These are phyloP conservation scores for Talaromyces thailandensis DNA, from an alignment of 495 filamentous ascomycete species.

Conservation along the genomic window DNA sequence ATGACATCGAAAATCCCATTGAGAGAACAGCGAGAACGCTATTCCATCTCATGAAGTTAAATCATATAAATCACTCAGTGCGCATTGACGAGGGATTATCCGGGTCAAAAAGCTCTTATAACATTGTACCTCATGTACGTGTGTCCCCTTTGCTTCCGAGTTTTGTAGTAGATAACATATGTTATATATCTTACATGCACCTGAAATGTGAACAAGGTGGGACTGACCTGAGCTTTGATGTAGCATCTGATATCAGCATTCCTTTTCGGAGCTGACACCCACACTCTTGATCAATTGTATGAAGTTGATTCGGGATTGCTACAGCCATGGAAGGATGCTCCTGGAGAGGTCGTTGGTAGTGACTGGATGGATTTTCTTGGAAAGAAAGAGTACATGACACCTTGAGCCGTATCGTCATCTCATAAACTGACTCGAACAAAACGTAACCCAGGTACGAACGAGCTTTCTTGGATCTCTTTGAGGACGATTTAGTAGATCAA, in stretches of 20 bases:
- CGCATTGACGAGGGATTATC: constrained; percentile 26
- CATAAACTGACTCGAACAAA: neutral
- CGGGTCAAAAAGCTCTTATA: constrained; percentile 51
- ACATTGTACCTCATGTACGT: constrained; percentile 75
- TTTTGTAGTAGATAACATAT: too few species aligned
- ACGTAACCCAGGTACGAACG: constrained; percentile 58
- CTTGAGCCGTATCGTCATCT: neutral
- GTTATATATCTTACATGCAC: neutral
- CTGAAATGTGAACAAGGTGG: neutral
- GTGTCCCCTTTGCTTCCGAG: neutral
- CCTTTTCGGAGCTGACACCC: constrained; percentile 62
- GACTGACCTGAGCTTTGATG: neutral
- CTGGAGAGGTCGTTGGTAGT: constrained; percentile 66
- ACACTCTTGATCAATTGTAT: constrained; percentile 69
- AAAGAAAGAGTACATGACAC: constrained; percentile 43
- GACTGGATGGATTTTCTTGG: constrained; percentile 87
- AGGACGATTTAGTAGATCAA: constrained; percentile 68
- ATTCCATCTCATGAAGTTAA: constrained; percentile 81
- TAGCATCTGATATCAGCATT: constrained; percentile 73
- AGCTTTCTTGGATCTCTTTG: constrained; percentile 86
- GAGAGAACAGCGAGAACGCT: constrained; percentile 76
- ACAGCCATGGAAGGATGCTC: constrained; percentile 78
- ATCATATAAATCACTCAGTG: constrained; percentile 81
- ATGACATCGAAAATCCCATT: constrained; percentile 67
- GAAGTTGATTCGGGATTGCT: constrained; percentile 61